A percentile compares a stretch with the other conserved stretches of the same genome.
These are phyloP conservation scores for Selaginella tamariscina DNA, from an alignment of 75 land plant species.

Conservation along the genomic window DNA sequence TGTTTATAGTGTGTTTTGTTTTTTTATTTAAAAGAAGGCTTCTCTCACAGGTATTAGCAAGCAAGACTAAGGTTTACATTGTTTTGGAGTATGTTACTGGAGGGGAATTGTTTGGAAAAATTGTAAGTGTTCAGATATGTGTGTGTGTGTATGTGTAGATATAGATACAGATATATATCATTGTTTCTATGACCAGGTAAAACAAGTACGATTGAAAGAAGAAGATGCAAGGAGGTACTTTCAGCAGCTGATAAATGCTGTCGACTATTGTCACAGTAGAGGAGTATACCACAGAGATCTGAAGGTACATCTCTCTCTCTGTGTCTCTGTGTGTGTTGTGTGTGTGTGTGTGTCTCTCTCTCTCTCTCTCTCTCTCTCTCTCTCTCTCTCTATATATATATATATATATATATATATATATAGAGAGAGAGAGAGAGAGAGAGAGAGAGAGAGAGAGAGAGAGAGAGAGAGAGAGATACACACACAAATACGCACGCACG, in stretches of 20 bases:
- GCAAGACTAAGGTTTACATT: constrained; percentile 17
- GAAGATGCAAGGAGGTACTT: neutral
- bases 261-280: neutral
- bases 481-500: too few species aligned
- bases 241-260: neutral
- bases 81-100: constrained; percentile 16
- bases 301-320: neutral
- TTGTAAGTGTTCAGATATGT: constrained; percentile 13
- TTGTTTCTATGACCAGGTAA: too few species aligned
- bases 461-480: too few species aligned
- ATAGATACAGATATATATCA: too few species aligned
- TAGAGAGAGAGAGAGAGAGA: too few species aligned
- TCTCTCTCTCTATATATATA: too few species aligned
- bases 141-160: too few species aligned
- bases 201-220: neutral
- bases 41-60: constrained; percentile 12
- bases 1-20: neutral
- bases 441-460: too few species aligned
- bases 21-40: neutral
- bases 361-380: neutral
- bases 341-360: neutral
- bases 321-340: too few species aligned
- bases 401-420: too few species aligned
- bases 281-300: neutral
- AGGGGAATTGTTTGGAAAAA: constrained; percentile 12